phyloP scores from a whole-genome alignment of 768 basidiomycete species.

The Naganishia kalamii region DNA sequence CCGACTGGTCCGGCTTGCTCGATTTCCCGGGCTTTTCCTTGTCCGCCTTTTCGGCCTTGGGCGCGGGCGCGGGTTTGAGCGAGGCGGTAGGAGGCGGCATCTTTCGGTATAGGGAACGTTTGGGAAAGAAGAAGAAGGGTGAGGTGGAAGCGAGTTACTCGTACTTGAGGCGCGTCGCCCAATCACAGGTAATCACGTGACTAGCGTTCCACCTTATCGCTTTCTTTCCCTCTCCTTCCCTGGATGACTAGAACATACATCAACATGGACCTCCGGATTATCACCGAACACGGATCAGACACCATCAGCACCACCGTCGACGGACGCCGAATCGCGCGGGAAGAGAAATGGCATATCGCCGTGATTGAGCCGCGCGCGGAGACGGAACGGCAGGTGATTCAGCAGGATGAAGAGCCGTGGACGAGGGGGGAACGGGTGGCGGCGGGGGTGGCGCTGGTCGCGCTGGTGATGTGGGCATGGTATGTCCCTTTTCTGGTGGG shows the following conservation, averaged over 20 bases:
- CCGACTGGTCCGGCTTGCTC: conserved; percentile 72
- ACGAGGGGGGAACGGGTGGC: background rate
- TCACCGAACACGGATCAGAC: background rate
- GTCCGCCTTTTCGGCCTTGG: conserved; percentile 30
- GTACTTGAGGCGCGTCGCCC: background rate
- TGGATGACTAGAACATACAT: background rate
- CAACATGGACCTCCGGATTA: conserved; percentile 12
- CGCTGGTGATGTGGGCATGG: background rate
- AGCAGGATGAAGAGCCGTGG: background rate
- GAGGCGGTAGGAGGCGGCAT: conserved; percentile 46
- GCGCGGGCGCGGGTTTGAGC: conserved; percentile 31
- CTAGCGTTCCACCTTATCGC: background rate
- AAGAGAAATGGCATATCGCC: background rate
- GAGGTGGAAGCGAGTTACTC: background rate
- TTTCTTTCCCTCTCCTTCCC: background rate
- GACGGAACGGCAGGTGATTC: background rate
- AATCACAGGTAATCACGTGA: background rate
- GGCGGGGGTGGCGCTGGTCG: background rate
- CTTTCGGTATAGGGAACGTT: background rate
- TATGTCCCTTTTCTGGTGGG: background rate
- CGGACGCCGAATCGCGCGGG: background rate
- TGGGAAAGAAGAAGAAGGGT: background rate
- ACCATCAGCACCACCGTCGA: conserved; percentile 3
- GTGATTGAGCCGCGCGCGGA: background rate
- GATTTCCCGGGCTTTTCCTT: conserved; percentile 23